phyloP scores from a whole-genome alignment of 306 rosid genomes.

The Lathyrus sativus region DNA sequence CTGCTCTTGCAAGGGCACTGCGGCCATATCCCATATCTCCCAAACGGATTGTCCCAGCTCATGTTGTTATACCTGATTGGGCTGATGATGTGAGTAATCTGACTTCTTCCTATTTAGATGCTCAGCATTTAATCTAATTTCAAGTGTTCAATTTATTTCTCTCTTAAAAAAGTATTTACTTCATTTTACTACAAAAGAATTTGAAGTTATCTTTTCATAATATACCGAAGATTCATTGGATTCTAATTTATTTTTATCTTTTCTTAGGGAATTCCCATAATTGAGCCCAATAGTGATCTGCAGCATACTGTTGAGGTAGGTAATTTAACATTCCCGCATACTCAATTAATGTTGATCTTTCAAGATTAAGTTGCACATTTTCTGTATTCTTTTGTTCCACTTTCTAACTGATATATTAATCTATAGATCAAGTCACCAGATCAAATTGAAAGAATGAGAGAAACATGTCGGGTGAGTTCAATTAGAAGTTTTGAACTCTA shows the following conservation, averaged over 20 bases:
- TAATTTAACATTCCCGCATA: conserved; percentile 13
- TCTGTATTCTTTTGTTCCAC: conserved; percentile 5
- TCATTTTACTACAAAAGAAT: conserved; percentile 3
- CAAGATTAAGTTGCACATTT: background rate
- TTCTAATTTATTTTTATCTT: conserved; percentile 35
- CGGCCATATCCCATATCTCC: conserved; percentile 85
- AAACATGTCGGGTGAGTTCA: conserved; percentile 69
- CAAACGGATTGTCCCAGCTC: conserved; percentile 60
- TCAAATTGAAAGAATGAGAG: conserved; percentile 83
- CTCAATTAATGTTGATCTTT: background rate
- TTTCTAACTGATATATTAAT: conserved; percentile 26
- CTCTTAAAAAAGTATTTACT: background rate
- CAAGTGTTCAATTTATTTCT: conserved; percentile 9
- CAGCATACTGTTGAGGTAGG: conserved; percentile 83
- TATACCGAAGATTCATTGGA: conserved; percentile 20
- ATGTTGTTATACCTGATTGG: conserved; percentile 86
- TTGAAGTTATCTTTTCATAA: conserved; percentile 25
- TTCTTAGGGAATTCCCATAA: conserved; percentile 77
- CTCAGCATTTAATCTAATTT: conserved; percentile 13
- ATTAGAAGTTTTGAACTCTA: background rate
- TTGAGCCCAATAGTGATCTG: conserved; percentile 79
- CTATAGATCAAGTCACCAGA: conserved; percentile 76
- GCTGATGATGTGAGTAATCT: conserved; percentile 76
- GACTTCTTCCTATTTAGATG: conserved; percentile 12
- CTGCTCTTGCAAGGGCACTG: conserved; percentile 56